Evolutionary conservation across 1,139 yeast species (phyloP).

Genomic region (Kodamaea sp.): DNA sequence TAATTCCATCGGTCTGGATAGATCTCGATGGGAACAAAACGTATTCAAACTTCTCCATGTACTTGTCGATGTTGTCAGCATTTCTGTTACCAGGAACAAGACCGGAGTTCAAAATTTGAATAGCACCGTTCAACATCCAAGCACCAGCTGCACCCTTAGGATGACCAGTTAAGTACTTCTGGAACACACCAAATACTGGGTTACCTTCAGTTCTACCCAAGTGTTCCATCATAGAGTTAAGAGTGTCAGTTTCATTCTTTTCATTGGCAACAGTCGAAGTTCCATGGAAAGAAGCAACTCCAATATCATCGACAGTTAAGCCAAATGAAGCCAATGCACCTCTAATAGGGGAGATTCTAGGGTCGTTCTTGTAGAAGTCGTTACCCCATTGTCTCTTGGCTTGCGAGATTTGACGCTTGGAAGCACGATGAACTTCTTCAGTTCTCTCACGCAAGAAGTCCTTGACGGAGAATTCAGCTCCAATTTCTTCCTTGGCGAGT

Average conservation of each 20-base stretch:
- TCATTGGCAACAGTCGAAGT: conserved; percentile 98
- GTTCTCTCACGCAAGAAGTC: conserved; percentile 79
- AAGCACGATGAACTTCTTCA: conserved; percentile 84
- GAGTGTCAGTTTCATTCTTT: conserved; percentile 92
- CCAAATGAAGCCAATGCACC: conserved; percentile 95
- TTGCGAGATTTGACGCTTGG: conserved; percentile 79
- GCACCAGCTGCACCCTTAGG: conserved; percentile 99
- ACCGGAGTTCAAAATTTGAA: conserved; percentile 90
- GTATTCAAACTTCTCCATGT: conserved; percentile 79
- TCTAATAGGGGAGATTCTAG: conserved; percentile 94
- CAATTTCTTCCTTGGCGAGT: conserved; percentile 70
- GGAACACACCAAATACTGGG: conserved; percentile 97
- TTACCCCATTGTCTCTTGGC: conserved; percentile 97
- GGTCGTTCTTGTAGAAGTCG: conserved; percentile 86
- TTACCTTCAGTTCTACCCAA: conserved; percentile 97
- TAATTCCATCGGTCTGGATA: conserved; percentile 92
- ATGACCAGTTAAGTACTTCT: conserved; percentile 97
- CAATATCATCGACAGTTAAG: conserved; percentile 90
- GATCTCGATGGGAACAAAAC: conserved; percentile 94
- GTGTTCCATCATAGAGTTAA: conserved; percentile 90
- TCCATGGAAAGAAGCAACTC: conserved; percentile 99
- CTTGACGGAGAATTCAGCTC: conserved; percentile 48
- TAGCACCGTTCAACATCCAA: conserved; percentile 99
- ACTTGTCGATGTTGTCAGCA: conserved; percentile 91
- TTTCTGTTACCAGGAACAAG: conserved; percentile 98